phyloP scores from a whole-genome alignment of 495 filamentous ascomycete genomes.

The Xylaria flabelliformis region DNA sequence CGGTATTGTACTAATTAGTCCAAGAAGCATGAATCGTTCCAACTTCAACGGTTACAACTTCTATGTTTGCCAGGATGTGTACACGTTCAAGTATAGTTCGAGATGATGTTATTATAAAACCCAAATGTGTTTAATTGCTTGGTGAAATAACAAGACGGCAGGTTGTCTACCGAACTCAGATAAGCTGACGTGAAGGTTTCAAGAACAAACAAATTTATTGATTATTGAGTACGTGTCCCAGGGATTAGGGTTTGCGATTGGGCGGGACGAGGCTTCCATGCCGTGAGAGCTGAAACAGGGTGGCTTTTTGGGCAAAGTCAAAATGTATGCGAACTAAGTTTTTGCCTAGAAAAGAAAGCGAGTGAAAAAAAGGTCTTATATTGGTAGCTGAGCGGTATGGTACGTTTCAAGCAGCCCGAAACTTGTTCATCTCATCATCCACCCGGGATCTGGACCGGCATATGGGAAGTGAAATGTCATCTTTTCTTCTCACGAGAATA shows the following conservation, averaged over 20 bases:
- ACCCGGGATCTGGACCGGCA: too few relatives aligned
- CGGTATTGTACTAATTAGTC: neutral
- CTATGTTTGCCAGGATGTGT: neutral
- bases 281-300: slow-evolving; percentile 1
- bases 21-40: neutral
- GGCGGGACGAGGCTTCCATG: neutral
- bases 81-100: too few relatives aligned
- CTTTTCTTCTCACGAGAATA: neutral
- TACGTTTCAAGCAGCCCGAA: neutral
- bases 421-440: neutral
- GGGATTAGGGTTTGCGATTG: neutral
- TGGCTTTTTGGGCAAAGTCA: neutral
- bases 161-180: neutral
- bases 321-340: neutral
- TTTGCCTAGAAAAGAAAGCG: neutral
- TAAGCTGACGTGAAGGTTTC: neutral
- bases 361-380: neutral
- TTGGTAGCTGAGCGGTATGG: neutral
- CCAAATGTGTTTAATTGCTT: neutral
- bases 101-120: neutral
- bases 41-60: neutral
- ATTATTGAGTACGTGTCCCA: neutral
- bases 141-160: neutral
- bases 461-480: neutral
- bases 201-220: neutral